Base-by-base conservation (phyloP, 345 rosid species). In the Hibiscus syriacus region DNA sequence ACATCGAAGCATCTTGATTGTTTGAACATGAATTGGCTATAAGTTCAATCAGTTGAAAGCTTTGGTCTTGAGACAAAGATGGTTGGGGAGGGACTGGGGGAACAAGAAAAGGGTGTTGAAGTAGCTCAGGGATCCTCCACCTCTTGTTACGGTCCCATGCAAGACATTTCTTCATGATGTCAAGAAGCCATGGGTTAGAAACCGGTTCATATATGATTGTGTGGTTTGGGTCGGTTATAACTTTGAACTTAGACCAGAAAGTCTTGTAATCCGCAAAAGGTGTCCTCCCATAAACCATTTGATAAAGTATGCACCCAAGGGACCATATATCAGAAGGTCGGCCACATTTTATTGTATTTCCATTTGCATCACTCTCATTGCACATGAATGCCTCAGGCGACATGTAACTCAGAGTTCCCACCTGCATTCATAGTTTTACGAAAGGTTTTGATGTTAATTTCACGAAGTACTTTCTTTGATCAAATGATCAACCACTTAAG, bases 341-440 rank as follows among this genome's bases (percentile, higher is more conserved):
- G 22, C 99, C 99, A 64, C 99, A 94, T 74, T 94, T 94, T 76
- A 94, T 94, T 0, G 80, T 81, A 66, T 91, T 89, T 68, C 99
- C 99, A 57, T 87, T 87, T n/a, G 83, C 87, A 67, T 94, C 99
- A 36, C 67, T 80, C 80, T 94, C 99, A 61, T 89, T 89, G 72
- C 99, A 94, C 97, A 94, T 78, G 81, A 94, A 94, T 62, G 99
- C 99, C 79, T 94, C 99, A 6, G 99, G 99, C 65, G 99, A 94
- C 99, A 94, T 94, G 87, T 94, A 94, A 79, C 99, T 94, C 29
- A 94, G 78, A 2, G 99, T 94, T 55, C 99, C 99, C 16, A 91
- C 97, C 99, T 94, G 83, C 72, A 76, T 49, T 29, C 38, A 64
- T 26, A 61, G 29, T 39, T 45, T 45, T 27, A 55, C n/a, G n/a